These are phyloP conservation scores for Sclerotinia nivalis DNA, from an alignment of 2,329 filamentous ascomycete species.

Conservation along the genomic window DNA sequence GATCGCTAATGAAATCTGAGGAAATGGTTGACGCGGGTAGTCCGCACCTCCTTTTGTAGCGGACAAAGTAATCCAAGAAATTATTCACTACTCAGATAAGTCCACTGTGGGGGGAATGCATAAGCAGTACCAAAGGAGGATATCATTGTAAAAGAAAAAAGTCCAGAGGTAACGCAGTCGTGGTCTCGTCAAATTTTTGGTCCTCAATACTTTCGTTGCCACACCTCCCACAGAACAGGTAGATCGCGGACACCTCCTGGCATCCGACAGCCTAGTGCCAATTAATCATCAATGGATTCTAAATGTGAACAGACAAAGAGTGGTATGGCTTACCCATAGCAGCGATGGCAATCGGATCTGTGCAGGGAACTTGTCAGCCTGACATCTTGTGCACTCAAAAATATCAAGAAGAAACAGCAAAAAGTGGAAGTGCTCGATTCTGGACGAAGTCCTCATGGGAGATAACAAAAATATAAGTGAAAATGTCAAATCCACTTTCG, in stretches of 20 bases:
- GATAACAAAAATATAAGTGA: too few relatives aligned
- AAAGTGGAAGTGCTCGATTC: too few relatives aligned
- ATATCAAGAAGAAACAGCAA: neutral
- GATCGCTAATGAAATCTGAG: conserved; percentile 5
- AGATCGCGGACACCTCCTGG: conserved; percentile 1
- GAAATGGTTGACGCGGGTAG: neutral
- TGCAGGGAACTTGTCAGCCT: neutral
- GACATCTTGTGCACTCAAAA: neutral
- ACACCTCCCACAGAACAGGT: conserved; percentile 26
- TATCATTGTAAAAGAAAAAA: conserved; percentile 44
- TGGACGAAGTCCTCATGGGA: too few relatives aligned
- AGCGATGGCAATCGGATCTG: conserved; percentile 6
- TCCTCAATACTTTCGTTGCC: neutral
- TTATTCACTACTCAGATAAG: conserved; percentile 44
- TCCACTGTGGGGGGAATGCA: conserved; percentile 41
- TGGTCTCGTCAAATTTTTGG: neutral
- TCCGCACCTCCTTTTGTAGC: neutral
- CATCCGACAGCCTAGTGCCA: neutral
- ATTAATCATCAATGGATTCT: neutral
- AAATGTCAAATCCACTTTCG: too few relatives aligned
- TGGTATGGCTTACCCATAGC: neutral
- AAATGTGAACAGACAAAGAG: neutral
- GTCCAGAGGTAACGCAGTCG: conserved; percentile 35
- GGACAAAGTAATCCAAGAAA: conserved; percentile 40
- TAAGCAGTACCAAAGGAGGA: conserved; percentile 38